Evolutionary conservation across 345 rosid species (phyloP).

Genomic region (Physaria fendleri): DNA sequence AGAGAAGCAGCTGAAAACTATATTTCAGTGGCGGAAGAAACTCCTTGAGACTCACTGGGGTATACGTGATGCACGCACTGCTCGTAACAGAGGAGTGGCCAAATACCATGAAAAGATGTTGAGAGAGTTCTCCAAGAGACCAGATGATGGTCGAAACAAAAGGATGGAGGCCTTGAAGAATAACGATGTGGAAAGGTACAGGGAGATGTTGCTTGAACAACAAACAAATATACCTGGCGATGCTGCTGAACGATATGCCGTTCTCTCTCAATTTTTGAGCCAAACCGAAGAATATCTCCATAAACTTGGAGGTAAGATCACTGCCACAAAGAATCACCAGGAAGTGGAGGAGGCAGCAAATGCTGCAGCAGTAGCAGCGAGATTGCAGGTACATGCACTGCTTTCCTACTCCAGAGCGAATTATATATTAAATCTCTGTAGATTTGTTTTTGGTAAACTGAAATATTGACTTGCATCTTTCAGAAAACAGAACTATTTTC

Average conservation of each 20-base stretch:
- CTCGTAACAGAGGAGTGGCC: slow-evolving; percentile 98
- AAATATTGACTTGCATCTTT: background rate
- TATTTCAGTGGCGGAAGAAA: slow-evolving; percentile 98
- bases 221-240: slow-evolving; percentile 86
- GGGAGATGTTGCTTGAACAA: slow-evolving; percentile 98
- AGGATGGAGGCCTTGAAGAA: slow-evolving; percentile 99
- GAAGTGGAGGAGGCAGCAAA: slow-evolving; percentile 99
- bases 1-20: slow-evolving; percentile 93
- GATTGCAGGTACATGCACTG: slow-evolving; percentile 62
- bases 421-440: background rate
- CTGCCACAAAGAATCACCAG: slow-evolving; percentile 89
- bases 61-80: slow-evolving; percentile 96
- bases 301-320: slow-evolving; percentile 87
- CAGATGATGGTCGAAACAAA: slow-evolving; percentile 90
- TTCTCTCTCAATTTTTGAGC: slow-evolving; percentile 87
- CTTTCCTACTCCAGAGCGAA: background rate
- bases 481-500: background rate
- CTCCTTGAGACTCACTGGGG: slow-evolving; percentile 98
- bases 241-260: slow-evolving; percentile 94
- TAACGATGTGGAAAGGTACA: slow-evolving; percentile 97
- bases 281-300: slow-evolving; percentile 98
- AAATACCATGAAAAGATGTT: slow-evolving; percentile 96
- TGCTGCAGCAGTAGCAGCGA: slow-evolving; percentile 89
- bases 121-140: slow-evolving; percentile 93
- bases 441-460: too few relatives aligned